These are phyloP conservation scores for Rhizodiscina lignyota DNA, from an alignment of 495 filamentous ascomycete genomes.

Conservation along the genomic window DNA sequence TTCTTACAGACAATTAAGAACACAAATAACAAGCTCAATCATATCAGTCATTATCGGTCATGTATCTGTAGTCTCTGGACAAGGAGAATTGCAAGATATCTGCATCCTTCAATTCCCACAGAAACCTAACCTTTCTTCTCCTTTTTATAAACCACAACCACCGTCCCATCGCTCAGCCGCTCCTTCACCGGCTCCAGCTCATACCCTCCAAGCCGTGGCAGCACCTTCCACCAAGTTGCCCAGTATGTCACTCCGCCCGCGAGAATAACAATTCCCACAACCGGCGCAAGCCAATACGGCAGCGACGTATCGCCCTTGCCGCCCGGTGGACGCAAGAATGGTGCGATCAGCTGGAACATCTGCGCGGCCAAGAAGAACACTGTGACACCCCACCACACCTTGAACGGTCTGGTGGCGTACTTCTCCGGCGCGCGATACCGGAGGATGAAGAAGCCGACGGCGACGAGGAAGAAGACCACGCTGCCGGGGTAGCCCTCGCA, in stretches of 20 bases:
- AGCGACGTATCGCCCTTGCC: slow-evolving; percentile 29
- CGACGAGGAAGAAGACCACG: slow-evolving; percentile 42
- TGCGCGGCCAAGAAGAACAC: slow-evolving; percentile 32
- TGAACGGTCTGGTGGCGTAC: slow-evolving; percentile 23
- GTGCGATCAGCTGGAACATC: slow-evolving; percentile 32
- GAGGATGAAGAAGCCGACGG: slow-evolving; percentile 36
- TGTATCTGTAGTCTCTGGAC: no score
- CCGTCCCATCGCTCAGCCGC: no score
- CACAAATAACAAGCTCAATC: no score
- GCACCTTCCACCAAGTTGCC: no score
- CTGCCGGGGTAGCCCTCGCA: slow-evolving; percentile 45
- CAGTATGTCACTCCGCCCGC: slow-evolving; percentile 32
- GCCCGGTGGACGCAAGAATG: slow-evolving; percentile 26
- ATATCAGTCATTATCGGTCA: no score
- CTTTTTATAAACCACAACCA: no score
- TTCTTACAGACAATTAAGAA: no score
- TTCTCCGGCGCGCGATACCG: slow-evolving; percentile 32
- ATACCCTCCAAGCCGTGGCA: no score
- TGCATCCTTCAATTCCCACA: no score
- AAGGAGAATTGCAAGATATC: no score
- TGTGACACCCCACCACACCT: slow-evolving; percentile 25
- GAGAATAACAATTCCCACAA: slow-evolving; percentile 32
- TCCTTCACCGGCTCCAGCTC: no score
- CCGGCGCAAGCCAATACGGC: slow-evolving; percentile 35
- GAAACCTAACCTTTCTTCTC: no score